These are phyloP conservation scores for Russula emetica DNA, from an alignment of 768 basidiomycete genomes.

Conservation along the genomic window DNA sequence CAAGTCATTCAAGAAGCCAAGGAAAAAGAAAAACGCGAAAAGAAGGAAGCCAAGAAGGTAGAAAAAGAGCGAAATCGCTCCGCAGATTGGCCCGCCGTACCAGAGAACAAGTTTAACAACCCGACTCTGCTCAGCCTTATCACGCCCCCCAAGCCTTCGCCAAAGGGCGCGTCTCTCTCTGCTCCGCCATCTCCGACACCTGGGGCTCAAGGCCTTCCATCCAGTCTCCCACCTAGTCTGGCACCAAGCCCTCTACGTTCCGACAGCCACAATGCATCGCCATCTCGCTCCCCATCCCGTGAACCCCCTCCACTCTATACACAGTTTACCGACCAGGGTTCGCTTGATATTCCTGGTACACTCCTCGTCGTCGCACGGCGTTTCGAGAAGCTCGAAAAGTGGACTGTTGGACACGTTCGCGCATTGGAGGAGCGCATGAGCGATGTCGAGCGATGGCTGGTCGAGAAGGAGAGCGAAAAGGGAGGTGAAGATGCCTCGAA, in stretches of 20 bases:
- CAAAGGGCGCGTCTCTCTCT: slow-evolving; percentile 45
- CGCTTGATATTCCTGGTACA: slow-evolving; percentile 70
- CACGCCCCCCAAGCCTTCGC: slow-evolving; percentile 45
- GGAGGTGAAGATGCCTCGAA: slow-evolving; percentile 33
- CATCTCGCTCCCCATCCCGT: slow-evolving; percentile 50
- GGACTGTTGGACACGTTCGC: slow-evolving; percentile 84
- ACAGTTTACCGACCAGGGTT: slow-evolving; percentile 66
- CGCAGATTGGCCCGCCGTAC: slow-evolving; percentile 51
- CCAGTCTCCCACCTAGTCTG: slow-evolving; percentile 51
- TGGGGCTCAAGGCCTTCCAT: slow-evolving; percentile 42
- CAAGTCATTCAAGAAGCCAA: slow-evolving; percentile 76
- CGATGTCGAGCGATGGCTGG: slow-evolving; percentile 86
- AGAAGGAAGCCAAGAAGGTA: slow-evolving; percentile 40
- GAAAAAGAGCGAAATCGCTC: slow-evolving; percentile 39
- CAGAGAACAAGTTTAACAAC: slow-evolving; percentile 52
- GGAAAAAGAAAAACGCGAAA: slow-evolving; percentile 50
- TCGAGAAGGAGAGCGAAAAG: slow-evolving; percentile 75
- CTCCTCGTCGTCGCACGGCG: slow-evolving; percentile 70
- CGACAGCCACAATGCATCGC: slow-evolving; percentile 42
- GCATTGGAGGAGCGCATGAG: slow-evolving; percentile 89
- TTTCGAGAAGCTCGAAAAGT: slow-evolving; percentile 86
- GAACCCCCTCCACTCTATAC: slow-evolving; percentile 72
- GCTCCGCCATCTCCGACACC: slow-evolving; percentile 66
- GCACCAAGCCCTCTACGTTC: slow-evolving; percentile 62
- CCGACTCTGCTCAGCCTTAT: slow-evolving; percentile 54